Conservation (phyloP, 805 yeast genomes). For the Sugiyamaella chiloensis region DNA sequence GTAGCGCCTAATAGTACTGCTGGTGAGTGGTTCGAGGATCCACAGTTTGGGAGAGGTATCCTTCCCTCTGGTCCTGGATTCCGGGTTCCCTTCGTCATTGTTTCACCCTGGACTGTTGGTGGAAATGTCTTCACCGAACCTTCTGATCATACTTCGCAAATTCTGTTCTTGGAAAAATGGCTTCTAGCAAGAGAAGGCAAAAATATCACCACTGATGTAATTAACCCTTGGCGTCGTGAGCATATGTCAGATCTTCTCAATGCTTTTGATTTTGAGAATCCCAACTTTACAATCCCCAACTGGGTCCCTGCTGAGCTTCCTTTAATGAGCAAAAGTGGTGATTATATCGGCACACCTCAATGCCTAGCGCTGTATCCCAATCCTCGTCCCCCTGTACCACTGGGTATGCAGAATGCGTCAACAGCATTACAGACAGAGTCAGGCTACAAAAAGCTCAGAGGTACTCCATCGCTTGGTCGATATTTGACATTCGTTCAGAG, state of each 20-base stretch:
- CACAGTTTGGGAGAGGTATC: constrained; percentile 10
- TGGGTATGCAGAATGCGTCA: constrained; percentile 21
- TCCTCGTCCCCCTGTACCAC: constrained; percentile 24
- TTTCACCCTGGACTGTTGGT: constrained; percentile 30
- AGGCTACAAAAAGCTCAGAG: constrained; percentile 25
- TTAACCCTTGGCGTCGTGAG: constrained; percentile 26
- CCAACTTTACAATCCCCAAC: constrained; percentile 19
- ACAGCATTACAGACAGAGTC: constrained; percentile 22
- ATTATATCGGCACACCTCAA: constrained; percentile 11
- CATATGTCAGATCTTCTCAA: constrained; percentile 24
- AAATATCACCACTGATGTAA: constrained; percentile 13
- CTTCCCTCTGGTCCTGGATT: constrained; percentile 29
- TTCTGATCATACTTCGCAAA: constrained; percentile 27
- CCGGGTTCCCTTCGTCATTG: constrained; percentile 24
- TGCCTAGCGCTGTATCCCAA: constrained; percentile 14
- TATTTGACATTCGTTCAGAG: constrained; percentile 18
- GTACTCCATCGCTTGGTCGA: constrained; percentile 27
- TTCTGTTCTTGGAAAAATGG: constrained; percentile 28
- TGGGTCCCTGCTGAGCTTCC: constrained; percentile 18
- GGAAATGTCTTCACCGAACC: constrained; percentile 27
- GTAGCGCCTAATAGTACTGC: constrained; percentile 26
- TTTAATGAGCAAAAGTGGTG: constrained; percentile 8
- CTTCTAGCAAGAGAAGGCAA: constrained; percentile 19
- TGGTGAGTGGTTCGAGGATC: constrained; percentile 28
- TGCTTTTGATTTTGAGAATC: constrained; percentile 25